A percentile compares a stretch with the other conserved stretches of the same genome.
These are phyloP conservation scores for Acidiella bohemica DNA, from an alignment of 495 filamentous ascomycete genomes.

Conservation along the genomic window DNA sequence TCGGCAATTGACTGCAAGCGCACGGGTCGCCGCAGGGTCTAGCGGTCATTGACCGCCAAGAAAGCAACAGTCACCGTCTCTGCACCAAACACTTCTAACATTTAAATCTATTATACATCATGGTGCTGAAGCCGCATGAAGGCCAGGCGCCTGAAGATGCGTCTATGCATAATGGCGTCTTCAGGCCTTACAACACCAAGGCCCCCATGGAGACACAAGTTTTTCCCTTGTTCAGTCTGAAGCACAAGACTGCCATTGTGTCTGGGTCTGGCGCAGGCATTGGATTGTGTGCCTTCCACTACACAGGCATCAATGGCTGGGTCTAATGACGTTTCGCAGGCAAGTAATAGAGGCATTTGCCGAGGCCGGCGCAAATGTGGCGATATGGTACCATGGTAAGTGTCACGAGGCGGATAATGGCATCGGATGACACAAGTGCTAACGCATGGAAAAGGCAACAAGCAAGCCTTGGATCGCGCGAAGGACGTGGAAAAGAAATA, in stretches of 20 bases:
- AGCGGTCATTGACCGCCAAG: too few relatives aligned
- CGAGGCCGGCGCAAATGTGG: constrained; percentile 78
- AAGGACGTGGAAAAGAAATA: constrained; percentile 58
- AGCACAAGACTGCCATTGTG: constrained; percentile 71
- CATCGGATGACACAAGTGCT: too few relatives aligned
- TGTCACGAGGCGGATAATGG: too few relatives aligned
- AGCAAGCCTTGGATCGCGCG: constrained; percentile 55
- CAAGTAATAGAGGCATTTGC: constrained; percentile 62
- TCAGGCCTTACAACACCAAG: constrained; percentile 25
- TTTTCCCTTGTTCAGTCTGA: constrained; percentile 69
- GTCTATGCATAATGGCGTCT: constrained; percentile 24
- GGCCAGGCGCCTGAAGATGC: constrained; percentile 12
- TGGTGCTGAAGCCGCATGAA: constrained; percentile 5
- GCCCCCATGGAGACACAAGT: constrained; percentile 46
- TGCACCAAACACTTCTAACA: too few relatives aligned
- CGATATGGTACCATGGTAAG: constrained; percentile 79
- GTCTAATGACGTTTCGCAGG: too few relatives aligned
- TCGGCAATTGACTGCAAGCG: too few relatives aligned
- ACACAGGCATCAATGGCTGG: too few relatives aligned
- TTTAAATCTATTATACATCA: too few relatives aligned
- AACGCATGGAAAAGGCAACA: too few relatives aligned
- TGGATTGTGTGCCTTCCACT: too few relatives aligned
- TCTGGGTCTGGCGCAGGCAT: constrained; percentile 75
- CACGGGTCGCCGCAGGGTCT: too few relatives aligned
- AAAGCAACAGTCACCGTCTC: too few relatives aligned